These are phyloP conservation scores for Solanum bulbocastanum DNA, from an alignment of 257 asterid species.

Conservation along the genomic window DNA sequence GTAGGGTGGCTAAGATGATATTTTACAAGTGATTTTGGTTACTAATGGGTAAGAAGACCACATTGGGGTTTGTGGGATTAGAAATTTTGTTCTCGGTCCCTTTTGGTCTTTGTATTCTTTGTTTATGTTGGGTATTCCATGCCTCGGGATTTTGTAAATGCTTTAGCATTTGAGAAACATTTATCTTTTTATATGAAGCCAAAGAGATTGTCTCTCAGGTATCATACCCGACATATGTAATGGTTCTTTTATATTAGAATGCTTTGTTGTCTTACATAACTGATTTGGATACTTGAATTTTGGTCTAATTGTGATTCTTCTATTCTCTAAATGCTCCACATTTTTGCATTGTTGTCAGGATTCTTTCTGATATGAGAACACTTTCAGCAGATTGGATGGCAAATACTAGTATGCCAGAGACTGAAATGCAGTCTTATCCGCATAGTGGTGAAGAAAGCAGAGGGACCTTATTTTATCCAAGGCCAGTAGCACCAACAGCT, in stretches of 20 bases:
- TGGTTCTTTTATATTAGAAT: background rate
- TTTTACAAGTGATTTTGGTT: background rate
- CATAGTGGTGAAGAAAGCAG: constrained; percentile 89
- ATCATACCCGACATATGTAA: background rate
- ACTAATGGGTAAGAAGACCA: background rate
- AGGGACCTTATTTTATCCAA: constrained; percentile 71
- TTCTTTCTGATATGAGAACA: constrained; percentile 97
- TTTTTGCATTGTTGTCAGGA: constrained; percentile 47
- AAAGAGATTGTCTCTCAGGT: background rate
- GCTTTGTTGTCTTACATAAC: background rate
- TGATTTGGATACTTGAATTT: background rate
- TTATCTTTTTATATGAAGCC: background rate
- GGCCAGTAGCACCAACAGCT: constrained; percentile 96
- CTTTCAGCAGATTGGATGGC: constrained; percentile 99
- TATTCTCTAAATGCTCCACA: background rate
- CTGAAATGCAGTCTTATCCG: constrained; percentile 64
- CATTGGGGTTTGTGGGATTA: background rate
- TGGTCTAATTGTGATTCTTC: background rate
- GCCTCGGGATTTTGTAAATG: background rate
- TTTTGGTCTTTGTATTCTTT: background rate
- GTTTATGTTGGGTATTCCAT: background rate
- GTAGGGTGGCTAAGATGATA: background rate
- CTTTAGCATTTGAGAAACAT: background rate
- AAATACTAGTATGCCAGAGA: constrained; percentile 73
- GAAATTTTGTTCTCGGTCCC: background rate